phyloP scores from a whole-genome alignment of 495 filamentous ascomycete species.

The Neohortaea acidophila region DNA sequence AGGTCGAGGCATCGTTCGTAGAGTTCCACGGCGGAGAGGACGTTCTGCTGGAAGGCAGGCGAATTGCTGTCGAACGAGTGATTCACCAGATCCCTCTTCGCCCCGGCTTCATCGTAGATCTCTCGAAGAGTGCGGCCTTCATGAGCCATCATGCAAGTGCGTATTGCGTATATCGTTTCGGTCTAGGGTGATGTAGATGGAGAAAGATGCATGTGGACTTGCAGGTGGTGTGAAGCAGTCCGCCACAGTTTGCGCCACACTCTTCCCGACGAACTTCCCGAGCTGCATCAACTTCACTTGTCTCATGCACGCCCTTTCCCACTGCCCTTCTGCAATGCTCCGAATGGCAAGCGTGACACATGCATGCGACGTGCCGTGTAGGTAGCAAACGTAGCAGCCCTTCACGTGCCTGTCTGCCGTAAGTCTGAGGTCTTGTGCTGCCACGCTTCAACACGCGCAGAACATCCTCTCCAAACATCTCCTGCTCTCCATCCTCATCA shows the following conservation, averaged over 20 bases:
- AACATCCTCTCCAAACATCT: neutral
- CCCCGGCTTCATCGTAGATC: constrained; percentile 43
- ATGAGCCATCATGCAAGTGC: constrained; percentile 44
- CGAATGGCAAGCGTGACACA: too few relatives aligned
- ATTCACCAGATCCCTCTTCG: constrained; percentile 35
- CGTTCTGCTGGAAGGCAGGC: constrained; percentile 47
- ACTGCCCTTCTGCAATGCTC: too few relatives aligned
- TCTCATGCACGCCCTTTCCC: too few relatives aligned
- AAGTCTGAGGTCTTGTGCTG: too few relatives aligned
- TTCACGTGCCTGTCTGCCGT: too few relatives aligned
- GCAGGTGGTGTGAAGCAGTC: neutral
- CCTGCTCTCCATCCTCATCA: neutral
- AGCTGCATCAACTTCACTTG: too few relatives aligned
- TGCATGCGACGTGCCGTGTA: too few relatives aligned
- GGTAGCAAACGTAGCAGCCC: too few relatives aligned
- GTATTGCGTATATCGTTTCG: neutral
- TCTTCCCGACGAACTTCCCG: too few relatives aligned
- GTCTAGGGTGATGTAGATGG: too few relatives aligned
- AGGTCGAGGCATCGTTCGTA: constrained; percentile 61
- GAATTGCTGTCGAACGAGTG: constrained; percentile 35
- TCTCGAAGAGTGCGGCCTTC: constrained; percentile 42
- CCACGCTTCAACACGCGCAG: constrained; percentile 5
- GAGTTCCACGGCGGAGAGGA: constrained; percentile 47
- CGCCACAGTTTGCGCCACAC: too few relatives aligned
- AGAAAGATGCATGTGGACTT: too few relatives aligned